Evolutionary conservation across 2,329 filamentous ascomycete genomes (phyloP).

Genomic region (Arthrobotrys iridis): DNA sequence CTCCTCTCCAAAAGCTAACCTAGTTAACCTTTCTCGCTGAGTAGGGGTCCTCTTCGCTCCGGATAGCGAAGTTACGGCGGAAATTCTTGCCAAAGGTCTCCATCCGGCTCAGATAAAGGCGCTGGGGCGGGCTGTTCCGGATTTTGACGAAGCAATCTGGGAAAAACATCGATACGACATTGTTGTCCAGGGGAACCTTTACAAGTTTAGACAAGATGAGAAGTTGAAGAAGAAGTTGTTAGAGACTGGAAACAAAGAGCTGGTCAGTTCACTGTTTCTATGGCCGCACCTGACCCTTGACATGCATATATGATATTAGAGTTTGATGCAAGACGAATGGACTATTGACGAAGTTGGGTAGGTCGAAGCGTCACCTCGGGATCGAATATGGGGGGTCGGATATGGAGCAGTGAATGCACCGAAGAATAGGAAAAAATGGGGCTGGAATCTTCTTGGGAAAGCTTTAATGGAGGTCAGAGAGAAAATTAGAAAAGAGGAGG

Average conservation of each 20-base stretch:
- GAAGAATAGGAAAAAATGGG: slow-evolving; percentile 69
- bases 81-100: slow-evolving; percentile 63
- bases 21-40: slow-evolving; percentile 5
- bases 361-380: slow-evolving; percentile 70
- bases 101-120: slow-evolving; percentile 63
- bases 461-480: slow-evolving; percentile 70
- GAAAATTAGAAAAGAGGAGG: slow-evolving; percentile 64
- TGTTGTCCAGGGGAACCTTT: slow-evolving; percentile 63
- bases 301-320: background rate
- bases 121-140: slow-evolving; percentile 68
- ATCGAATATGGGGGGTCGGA: slow-evolving; percentile 75
- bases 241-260: slow-evolving; percentile 69
- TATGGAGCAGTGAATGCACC: slow-evolving; percentile 63
- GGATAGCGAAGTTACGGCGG: slow-evolving; percentile 61
- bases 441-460: slow-evolving; percentile 72
- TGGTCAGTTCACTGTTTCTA: slow-evolving; percentile 61
- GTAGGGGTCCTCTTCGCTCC: slow-evolving; percentile 51
- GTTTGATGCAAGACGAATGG: background rate
- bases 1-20: slow-evolving; percentile 33
- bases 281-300: background rate
- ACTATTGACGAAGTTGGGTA: background rate
- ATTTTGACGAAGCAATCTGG: slow-evolving; percentile 68
- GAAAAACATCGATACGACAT: slow-evolving; percentile 66
- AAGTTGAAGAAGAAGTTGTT: slow-evolving; percentile 66
- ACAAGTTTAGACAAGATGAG: slow-evolving; percentile 60